Conservation (phyloP, 768 basidiomycete genomes). For the Galerina marginata region DNA sequence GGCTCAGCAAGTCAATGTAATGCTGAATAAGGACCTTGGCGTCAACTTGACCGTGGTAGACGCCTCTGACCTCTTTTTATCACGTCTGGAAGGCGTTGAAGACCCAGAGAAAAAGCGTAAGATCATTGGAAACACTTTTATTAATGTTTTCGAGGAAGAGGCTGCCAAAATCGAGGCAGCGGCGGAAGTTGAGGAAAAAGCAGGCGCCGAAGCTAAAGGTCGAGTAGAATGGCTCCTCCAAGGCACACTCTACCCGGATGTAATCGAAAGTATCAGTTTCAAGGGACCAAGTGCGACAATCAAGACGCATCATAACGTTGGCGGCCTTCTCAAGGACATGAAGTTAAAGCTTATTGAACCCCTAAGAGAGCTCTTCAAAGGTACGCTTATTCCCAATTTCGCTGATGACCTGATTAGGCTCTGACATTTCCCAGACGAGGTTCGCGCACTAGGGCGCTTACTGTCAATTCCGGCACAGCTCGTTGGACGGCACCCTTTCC, state of each 20-base stretch:
- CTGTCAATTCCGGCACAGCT: slow-evolving; percentile 91
- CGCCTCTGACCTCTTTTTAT: slow-evolving; percentile 92
- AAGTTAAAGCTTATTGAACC: slow-evolving; percentile 99
- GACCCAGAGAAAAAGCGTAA: slow-evolving; percentile 98
- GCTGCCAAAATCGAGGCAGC: slow-evolving; percentile 86
- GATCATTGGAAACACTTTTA: slow-evolving; percentile 99
- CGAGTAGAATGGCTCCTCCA: slow-evolving; percentile 97
- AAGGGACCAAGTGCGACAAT: slow-evolving; percentile 99
- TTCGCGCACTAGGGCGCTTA: slow-evolving; percentile 88
- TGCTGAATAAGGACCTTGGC: slow-evolving; percentile 92
- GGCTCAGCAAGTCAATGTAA: slow-evolving; percentile 87
- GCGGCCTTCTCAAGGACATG: slow-evolving; percentile 95
- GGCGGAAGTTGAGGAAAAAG: slow-evolving; percentile 76
- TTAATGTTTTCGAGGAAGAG: slow-evolving; percentile 96
- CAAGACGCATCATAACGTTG: slow-evolving; percentile 99
- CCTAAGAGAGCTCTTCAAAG: slow-evolving; percentile 96
- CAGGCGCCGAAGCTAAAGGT: slow-evolving; percentile 77
- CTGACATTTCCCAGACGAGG: slow-evolving; percentile 72
- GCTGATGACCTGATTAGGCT: background rate
- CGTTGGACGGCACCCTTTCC: slow-evolving; percentile 98
- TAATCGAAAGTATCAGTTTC: slow-evolving; percentile 99
- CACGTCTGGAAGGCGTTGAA: slow-evolving; percentile 86
- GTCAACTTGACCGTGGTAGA: slow-evolving; percentile 97
- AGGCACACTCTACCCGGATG: slow-evolving; percentile 98
- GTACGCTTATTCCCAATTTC: slow-evolving; percentile 41